Base-by-base conservation (phyloP, 305 asterid species). In the Fraxinus greggii region DNA sequence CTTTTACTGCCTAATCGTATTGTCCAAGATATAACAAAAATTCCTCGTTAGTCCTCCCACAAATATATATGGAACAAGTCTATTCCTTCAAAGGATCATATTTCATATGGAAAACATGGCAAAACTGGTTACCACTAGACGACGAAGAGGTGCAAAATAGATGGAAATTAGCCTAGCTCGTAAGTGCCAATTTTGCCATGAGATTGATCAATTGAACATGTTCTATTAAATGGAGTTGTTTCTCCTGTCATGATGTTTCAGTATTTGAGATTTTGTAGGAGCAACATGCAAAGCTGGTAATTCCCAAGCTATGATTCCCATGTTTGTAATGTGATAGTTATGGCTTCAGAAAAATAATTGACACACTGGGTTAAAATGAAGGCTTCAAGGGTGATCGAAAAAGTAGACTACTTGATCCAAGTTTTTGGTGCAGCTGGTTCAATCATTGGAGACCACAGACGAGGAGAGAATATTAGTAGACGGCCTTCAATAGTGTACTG, bases 161-260 rank as follows among this genome's bases (percentile, higher is more conserved):
- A 56, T 19, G 67, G 28, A 56, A 56, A 56, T 56, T 56, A 56
- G 28, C 12, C 63, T 56, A 56, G 67, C 28, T 19, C 9, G 5
- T 19, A 56, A 19, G 67, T 19, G 67, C 28, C 67, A 56, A 56
- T 56, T 6, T n/a, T 19, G 67, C 67, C 4, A 21, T 56, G 67
- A 56, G 28, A 19, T 56, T 56, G 67, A 56, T 56, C 67, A 19
- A 23, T 19, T 56, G 28, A 56, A 19, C 67, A 56, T 2, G 67
- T 19, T 26, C 67, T 56, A 56, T 19, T 56, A 56, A 56, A 19
- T 56, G 12, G 67, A 0, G 26, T 56, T 56, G 94, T 88, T 80
- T 92, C 93, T 23, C 31, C 31, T 23, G 28, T 59, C 31, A 23
- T 8, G 70, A 59, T 61, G 70, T 23, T 61, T 61, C 70, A 61